phyloP scores from a whole-genome alignment of 305 asterid genomes.

The Fraxinus albicans region DNA sequence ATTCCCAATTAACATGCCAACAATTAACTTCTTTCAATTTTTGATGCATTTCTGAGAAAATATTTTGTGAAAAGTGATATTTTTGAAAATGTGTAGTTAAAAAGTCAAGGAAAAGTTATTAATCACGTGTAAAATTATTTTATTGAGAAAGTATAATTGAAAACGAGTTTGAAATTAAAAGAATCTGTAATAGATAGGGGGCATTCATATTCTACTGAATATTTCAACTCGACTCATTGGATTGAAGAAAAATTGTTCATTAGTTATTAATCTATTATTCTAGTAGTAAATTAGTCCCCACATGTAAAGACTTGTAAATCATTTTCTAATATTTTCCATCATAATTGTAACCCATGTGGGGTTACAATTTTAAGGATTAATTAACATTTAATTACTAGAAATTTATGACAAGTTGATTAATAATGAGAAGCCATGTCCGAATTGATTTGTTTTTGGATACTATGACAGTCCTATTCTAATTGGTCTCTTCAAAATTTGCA shows the following conservation, averaged over 20 bases:
- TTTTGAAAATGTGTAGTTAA: too few relatives aligned
- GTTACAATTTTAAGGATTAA: not conserved
- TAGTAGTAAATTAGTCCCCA: not conserved
- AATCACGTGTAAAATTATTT: not conserved
- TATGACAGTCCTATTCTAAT: not conserved
- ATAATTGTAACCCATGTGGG: not conserved
- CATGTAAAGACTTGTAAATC: too few relatives aligned
- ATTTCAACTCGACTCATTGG: not conserved
- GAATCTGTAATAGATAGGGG: not conserved
- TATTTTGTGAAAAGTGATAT: too few relatives aligned
- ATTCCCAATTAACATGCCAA: not conserved
- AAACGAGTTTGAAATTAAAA: too few relatives aligned
- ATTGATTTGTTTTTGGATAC: not conserved
- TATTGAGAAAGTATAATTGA: too few relatives aligned
- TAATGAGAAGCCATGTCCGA: not conserved
- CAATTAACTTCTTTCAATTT: not conserved
- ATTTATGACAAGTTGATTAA: slow-evolving; percentile 3
- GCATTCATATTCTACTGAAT: too few relatives aligned
- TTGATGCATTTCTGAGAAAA: not conserved
- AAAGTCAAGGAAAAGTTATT: too few relatives aligned
- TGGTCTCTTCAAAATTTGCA: not conserved
- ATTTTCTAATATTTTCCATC: too few relatives aligned
- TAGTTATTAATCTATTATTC: not conserved
- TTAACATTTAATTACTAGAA: not conserved
- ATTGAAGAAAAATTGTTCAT: not conserved